Evolutionary conservation across 2,329 filamentous ascomycete species (phyloP).

Genomic region (Blumeria graminis): DNA sequence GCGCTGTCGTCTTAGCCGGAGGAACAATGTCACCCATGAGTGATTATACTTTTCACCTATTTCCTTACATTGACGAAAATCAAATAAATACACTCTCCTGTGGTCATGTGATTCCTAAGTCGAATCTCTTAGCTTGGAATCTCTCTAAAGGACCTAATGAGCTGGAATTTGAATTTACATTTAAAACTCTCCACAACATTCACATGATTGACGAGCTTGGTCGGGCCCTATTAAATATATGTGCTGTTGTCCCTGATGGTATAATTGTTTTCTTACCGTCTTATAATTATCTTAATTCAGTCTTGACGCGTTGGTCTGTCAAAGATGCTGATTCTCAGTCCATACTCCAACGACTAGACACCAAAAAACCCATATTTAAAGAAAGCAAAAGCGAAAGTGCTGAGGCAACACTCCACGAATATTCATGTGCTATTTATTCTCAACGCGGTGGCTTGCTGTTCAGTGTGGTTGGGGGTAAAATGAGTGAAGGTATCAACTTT

Average conservation of each 20-base stretch:
- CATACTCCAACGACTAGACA: conserved; percentile 33
- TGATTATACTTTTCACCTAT: conserved; percentile 70
- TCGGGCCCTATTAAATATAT: conserved; percentile 43
- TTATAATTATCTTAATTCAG: conserved; percentile 68
- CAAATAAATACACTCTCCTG: conserved; percentile 68
- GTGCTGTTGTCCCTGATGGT: conserved; percentile 57
- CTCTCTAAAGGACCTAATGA: conserved; percentile 27
- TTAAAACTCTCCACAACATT: conserved; percentile 37
- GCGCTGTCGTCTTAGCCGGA: conserved; percentile 74
- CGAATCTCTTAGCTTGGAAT: conserved; percentile 59
- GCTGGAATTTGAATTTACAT: conserved; percentile 63
- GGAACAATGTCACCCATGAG: conserved; percentile 95
- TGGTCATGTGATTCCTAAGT: conserved; percentile 71
- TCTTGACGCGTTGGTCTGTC: conserved; percentile 33
- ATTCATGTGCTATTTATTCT: conserved; percentile 39
- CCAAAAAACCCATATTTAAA: conserved; percentile 37
- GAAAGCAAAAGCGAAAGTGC: conserved; percentile 26
- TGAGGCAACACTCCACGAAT: conserved; percentile 47
- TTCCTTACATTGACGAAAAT: conserved; percentile 41
- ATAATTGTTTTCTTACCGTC: conserved; percentile 91
- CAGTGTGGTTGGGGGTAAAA: conserved; percentile 78
- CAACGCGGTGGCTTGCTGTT: conserved; percentile 54
- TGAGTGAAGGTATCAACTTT: conserved; percentile 97
- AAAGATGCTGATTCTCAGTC: conserved; percentile 12
- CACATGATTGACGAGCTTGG: conserved; percentile 54